These are phyloP conservation scores for Rosa rugosa DNA, from an alignment of 306 rosid genomes.

Conservation along the genomic window DNA sequence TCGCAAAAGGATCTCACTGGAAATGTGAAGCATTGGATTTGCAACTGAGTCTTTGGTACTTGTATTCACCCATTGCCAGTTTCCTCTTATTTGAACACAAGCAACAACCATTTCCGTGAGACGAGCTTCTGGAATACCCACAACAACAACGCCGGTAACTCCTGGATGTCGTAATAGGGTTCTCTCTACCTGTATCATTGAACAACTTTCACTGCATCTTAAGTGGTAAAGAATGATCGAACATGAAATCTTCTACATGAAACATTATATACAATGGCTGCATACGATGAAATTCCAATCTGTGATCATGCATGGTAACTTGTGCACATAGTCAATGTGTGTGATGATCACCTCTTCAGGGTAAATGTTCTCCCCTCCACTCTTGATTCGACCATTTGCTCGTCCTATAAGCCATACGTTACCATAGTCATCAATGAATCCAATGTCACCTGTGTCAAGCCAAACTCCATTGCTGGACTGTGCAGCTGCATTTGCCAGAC, in stretches of 20 bases:
- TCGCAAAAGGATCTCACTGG: constrained; percentile 46
- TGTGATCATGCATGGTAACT: neutral
- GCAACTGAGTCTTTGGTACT: constrained; percentile 27
- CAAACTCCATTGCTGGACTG: constrained; percentile 43
- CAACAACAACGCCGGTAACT: constrained; percentile 47
- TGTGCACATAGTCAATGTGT: constrained; percentile 2
- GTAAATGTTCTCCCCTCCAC: constrained; percentile 90
- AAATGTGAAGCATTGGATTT: constrained; percentile 38
- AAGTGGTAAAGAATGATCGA: neutral
- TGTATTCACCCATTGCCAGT: constrained; percentile 65
- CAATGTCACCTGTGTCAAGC: constrained; percentile 93
- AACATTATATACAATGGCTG: neutral
- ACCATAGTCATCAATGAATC: constrained; percentile 64
- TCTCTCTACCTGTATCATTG: constrained; percentile 64
- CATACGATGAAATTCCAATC: neutral
- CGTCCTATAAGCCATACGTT: constrained; percentile 83
- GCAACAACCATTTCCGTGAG: constrained; percentile 69
- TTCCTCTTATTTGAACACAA: constrained; percentile 50
- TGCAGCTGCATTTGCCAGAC: constrained; percentile 29
- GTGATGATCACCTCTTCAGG: constrained; percentile 74
- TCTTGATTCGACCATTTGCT: constrained; percentile 72
- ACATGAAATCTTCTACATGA: neutral
- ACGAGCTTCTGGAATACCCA: constrained; percentile 73
- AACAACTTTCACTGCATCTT: constrained; percentile 3
- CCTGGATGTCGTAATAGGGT: constrained; percentile 72